Conservation (phyloP, 2,329 filamentous ascomycete genomes). For the Cladosporium sp. region DNA sequence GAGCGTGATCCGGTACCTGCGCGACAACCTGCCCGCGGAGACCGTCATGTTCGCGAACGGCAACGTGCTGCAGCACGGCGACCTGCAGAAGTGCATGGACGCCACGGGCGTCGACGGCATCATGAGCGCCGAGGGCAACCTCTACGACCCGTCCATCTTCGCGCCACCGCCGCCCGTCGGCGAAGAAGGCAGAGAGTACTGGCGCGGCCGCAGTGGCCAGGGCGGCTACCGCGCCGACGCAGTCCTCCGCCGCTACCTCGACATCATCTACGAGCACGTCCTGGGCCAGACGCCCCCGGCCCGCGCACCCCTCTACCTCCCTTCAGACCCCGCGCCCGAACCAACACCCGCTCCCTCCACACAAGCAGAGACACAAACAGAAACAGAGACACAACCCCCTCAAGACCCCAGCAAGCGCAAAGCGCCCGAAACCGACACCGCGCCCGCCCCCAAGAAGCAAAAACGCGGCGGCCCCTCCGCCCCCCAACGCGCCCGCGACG, state of each 20-base stretch:
- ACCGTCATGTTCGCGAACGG: slow-evolving; percentile 97
- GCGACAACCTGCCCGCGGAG: slow-evolving; percentile 75
- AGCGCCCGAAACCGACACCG: slow-evolving; percentile 16
- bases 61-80: slow-evolving; percentile 75
- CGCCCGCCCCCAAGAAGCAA: slow-evolving; percentile 45
- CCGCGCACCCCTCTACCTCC: slow-evolving; percentile 67
- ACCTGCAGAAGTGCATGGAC: slow-evolving; percentile 70
- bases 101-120: slow-evolving; percentile 85
- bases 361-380: slow-evolving; percentile 5
- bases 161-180: slow-evolving; percentile 58
- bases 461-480: slow-evolving; percentile 27
- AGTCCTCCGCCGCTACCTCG: slow-evolving; percentile 78
- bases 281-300: slow-evolving; percentile 59
- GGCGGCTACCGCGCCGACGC: slow-evolving; percentile 88
- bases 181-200: slow-evolving; percentile 72
- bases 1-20: slow-evolving; percentile 72
- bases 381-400: not conserved
- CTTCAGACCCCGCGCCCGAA: slow-evolving; percentile 44
- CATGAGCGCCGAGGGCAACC: slow-evolving; percentile 93
- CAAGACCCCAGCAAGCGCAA: slow-evolving; percentile 18
- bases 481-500: slow-evolving; percentile 20
- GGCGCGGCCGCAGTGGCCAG: slow-evolving; percentile 69
- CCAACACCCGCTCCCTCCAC: slow-evolving; percentile 7
- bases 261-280: slow-evolving; percentile 78
- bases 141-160: slow-evolving; percentile 88